Evolutionary conservation across 768 basidiomycete genomes (phyloP).

Genomic region (Phlegmacium glaucopus): DNA sequence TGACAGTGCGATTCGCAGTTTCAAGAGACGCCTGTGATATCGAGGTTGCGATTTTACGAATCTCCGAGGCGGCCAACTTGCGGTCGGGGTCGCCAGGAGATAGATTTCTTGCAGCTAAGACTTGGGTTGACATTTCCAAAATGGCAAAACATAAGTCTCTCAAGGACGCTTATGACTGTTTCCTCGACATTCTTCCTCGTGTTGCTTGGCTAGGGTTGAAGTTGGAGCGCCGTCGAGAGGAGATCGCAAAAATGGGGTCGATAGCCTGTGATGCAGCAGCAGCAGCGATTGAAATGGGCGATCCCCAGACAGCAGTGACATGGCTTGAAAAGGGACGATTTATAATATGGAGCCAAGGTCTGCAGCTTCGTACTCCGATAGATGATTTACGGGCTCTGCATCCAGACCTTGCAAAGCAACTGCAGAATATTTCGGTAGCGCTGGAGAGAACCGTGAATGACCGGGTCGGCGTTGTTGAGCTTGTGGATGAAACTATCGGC

Average conservation of each 20-base stretch:
- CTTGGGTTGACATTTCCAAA: too few species aligned
- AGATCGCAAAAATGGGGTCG: background rate
- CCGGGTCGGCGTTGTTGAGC: background rate
- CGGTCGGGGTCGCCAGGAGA: too few species aligned
- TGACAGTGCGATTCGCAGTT: too few species aligned
- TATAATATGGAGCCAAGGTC: constrained; percentile 14
- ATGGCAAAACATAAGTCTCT: background rate
- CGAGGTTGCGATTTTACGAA: too few species aligned
- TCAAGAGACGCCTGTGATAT: too few species aligned
- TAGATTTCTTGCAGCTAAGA: too few species aligned
- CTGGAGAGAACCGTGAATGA: constrained; percentile 2
- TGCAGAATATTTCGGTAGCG: constrained; percentile 5
- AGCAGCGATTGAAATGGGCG: constrained; percentile 7
- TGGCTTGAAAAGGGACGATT: constrained; percentile 13
- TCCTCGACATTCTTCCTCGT: constrained; percentile 6
- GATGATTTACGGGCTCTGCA: constrained; percentile 8
- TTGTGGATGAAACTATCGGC: background rate
- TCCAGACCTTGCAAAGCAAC: constrained; percentile 5
- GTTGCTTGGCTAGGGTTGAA: constrained; percentile 10
- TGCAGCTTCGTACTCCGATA: constrained; percentile 8
- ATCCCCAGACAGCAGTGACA: constrained; percentile 8
- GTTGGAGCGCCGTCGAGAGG: background rate
- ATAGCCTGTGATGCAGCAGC: constrained; percentile 6
- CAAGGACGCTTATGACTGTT: constrained; percentile 1
- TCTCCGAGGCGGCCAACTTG: too few species aligned